Percentiles rank a stretch among this genome's conserved stretches.
Conservation (phyloP, 768 basidiomycete genomes). For the Leucocoprinus birnbaumii region DNA sequence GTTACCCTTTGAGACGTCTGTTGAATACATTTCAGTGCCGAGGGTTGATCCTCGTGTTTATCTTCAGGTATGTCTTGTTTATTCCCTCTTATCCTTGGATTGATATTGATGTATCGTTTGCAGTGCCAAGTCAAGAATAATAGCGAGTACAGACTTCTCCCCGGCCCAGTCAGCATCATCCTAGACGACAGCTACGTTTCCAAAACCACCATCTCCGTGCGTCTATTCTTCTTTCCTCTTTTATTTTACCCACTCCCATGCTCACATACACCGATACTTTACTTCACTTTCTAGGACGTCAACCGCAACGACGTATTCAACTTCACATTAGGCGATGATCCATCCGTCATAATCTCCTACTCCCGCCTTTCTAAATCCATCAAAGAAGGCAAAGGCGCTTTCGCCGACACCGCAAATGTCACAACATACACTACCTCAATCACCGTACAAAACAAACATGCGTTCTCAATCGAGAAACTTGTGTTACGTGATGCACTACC, state of each 20-base stretch:
- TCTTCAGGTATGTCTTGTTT: conserved; percentile 35
- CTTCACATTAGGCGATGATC: conserved; percentile 51
- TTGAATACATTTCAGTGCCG: conserved; percentile 49
- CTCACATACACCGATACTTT: too few species aligned
- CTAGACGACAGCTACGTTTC: conserved; percentile 57
- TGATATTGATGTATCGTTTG: background rate
- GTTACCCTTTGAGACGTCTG: conserved; percentile 41
- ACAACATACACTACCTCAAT: conserved; percentile 45
- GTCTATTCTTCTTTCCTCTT: conserved; percentile 12
- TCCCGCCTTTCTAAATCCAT: conserved; percentile 33
- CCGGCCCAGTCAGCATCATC: conserved; percentile 53
- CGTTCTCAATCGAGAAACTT: conserved; percentile 39
- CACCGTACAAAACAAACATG: conserved; percentile 46
- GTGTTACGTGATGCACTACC: conserved; percentile 47
- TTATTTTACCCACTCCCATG: background rate
- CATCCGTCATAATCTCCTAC: conserved; percentile 43
- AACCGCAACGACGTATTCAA: conserved; percentile 47
- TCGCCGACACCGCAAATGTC: conserved; percentile 39
- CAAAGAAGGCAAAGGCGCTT: conserved; percentile 35
- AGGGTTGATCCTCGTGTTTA: conserved; percentile 46
- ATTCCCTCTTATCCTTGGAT: background rate
- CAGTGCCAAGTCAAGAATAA: conserved; percentile 54
- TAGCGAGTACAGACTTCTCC: conserved; percentile 53
- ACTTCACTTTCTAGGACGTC: conserved; percentile 38
- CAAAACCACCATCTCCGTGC: conserved; percentile 43